phyloP scores from a whole-genome alignment of 2,329 filamentous ascomycete species.

The Elsinoe ampelina region DNA sequence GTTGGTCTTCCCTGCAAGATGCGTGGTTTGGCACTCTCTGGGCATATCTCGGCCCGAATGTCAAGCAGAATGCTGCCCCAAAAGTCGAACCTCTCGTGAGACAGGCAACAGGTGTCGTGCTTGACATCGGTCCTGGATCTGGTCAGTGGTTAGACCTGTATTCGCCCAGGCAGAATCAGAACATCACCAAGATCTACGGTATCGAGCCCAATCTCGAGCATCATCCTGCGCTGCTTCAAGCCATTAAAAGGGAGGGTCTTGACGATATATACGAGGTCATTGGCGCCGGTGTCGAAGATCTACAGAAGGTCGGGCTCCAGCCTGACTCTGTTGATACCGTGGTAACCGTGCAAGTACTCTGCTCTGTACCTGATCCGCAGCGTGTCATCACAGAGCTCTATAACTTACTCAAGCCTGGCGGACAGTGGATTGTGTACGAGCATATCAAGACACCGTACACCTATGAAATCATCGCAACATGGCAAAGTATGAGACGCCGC shows the following conservation, averaged over 20 bases:
- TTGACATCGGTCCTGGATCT: conserved; percentile 55
- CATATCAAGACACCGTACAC: conserved; percentile 41
- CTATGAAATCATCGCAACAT: conserved; percentile 25
- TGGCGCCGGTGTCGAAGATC: conserved; percentile 52
- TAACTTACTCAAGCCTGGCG: conserved; percentile 50
- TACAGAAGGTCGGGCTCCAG: conserved; percentile 39
- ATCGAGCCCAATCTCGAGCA: conserved; percentile 54
- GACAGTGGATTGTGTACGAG: conserved; percentile 55
- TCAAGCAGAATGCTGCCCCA: conserved; percentile 35
- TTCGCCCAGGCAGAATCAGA: conserved; percentile 21
- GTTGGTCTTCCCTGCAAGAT: conserved; percentile 27
- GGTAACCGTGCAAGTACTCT: conserved; percentile 53
- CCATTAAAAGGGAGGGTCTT: conserved; percentile 45
- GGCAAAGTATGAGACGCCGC: conserved; percentile 25
- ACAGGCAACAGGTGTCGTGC: conserved; percentile 43
- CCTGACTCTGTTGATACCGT: conserved; percentile 48
- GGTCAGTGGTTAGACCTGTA: conserved; percentile 54
- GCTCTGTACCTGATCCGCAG: conserved; percentile 53
- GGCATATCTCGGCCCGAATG: conserved; percentile 43
- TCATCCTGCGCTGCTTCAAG: conserved; percentile 39
- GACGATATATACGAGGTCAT: conserved; percentile 52
- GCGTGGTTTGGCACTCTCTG: conserved; percentile 56
- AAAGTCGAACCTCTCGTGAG: conserved; percentile 48
- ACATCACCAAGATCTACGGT: conserved; percentile 45
- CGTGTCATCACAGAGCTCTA: conserved; percentile 49